Percentiles rank a stretch among this genome's conserved stretches.
These are phyloP conservation scores for Chionographis japonica DNA, from an alignment of 106 monocot genomes.

Conservation along the genomic window DNA sequence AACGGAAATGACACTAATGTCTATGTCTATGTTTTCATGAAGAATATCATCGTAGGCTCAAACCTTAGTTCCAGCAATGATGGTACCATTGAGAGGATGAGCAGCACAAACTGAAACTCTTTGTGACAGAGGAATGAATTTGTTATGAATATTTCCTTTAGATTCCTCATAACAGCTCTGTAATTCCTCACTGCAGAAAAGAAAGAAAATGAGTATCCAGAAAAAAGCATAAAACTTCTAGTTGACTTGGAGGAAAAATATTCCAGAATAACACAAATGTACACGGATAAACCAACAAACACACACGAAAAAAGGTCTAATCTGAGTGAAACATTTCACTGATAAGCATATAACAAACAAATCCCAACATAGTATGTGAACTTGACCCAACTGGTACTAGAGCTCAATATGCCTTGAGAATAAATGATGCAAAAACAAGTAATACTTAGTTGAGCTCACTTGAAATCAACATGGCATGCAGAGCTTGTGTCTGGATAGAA, in stretches of 20 bases:
- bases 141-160: constrained; percentile 30
- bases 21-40: background rate
- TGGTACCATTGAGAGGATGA: constrained; percentile 72
- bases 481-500: constrained; percentile 67
- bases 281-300: no score
- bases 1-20: background rate
- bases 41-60: background rate
- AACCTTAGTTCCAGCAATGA: constrained; percentile 88
- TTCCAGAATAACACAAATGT: no score
- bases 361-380: no score
- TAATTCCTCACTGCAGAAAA: constrained; percentile 40
- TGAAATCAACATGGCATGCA: constrained; percentile 72
- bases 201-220: background rate
- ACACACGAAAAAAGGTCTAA: no score
- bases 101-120: constrained; percentile 51
- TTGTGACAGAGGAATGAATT: constrained; percentile 44
- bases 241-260: no score
- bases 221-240: background rate
- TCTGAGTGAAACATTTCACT: no score
- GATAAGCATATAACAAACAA: no score
- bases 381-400: no score
- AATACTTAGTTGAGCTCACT: constrained; percentile 28
- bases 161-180: constrained; percentile 11
- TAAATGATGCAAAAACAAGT: background rate
- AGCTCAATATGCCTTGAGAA: background rate